Base-by-base conservation (phyloP, 177 flowering plant species). In the Tripterygium wilfordii region DNA sequence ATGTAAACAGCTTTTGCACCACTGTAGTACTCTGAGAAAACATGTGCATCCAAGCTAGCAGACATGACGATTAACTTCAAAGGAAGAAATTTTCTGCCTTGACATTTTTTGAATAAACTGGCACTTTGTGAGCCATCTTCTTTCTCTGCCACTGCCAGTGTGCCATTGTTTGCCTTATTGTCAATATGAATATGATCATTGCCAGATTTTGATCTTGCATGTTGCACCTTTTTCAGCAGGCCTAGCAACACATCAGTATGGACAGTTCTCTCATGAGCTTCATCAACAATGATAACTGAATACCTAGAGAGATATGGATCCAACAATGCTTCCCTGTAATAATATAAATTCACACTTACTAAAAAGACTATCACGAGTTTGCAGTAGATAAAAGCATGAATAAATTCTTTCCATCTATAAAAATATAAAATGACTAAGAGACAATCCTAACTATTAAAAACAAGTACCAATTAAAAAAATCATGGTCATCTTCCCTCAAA, bases 201-300 rank as follows among this genome's bases (percentile, higher is more conserved):
- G 16, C 33, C 22, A 44, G 69, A 32, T 48, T 39, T 60, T 33
- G 80, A 80, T 64, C 96, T 80, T 48, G 71, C 68, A 22, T 58
- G 54, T 53, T 84, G 91, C 27, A 92, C 85, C 42, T 66, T 68
- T 68, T 89, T 92, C 65, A 89, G 66, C 69, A 89, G 65, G 32
- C 96, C 96, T 42, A 92, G 60, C 60, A 92, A 58, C 29, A 92
- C 96, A 72, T 89, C 98, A 43, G 98, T 92, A 52, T 89, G 91
- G 33, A 92, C 78, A 23, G 98, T 92, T 72, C 98, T 80, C 75
- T 89, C 97, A 57, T 92, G 98, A 55, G 98, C 98, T 73, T 92
- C 98, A 74, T 92, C 97, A 59, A 92, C 80, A 58, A 92, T 78
- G 38, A 92, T 74, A 49, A 89, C 89, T n/a, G 98, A 80, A 65